Base-by-base conservation (phyloP, 78 protist species). In the Dictyostelium citrinum region DNA sequence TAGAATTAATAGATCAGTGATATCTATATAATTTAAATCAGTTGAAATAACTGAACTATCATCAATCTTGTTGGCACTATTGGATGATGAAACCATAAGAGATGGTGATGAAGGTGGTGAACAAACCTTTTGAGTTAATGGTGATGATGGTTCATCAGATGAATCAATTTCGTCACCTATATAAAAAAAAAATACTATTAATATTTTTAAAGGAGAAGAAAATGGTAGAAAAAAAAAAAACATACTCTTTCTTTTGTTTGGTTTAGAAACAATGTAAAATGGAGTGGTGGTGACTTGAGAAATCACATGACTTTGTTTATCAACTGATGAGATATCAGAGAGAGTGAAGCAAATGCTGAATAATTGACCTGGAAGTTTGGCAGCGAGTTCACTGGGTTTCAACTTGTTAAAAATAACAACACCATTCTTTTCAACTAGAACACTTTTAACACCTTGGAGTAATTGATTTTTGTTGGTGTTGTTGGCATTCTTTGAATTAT, bases 1-100 rank as follows among this genome's bases (percentile, higher is more conserved):
- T 17, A 93, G 49, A 14, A 84, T 75, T 81, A 93, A 84, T 17
- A 93, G 41, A 22, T 93, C 95, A 22, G 96, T 93, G 61, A 93
- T 93, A 51, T 93, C 96, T 68, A 83, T 82, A 41, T 83, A 90
- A 49, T 82, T 90, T 49, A 58, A 37, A 77, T 93, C 93, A 82
- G 37, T 35, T 33, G 60, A 45, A 46, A 27, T 80, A 6, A 9
- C 61, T 2, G 46, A 58, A 16, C 29, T n/a, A 3, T 90, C 46
- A 24, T 51, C 61, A 17, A 49, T 20, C 6, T 35, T 72, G 55
- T 49, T 70, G 84, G n/a, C 58, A 45, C 10, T 78, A 2, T 29
- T n/a, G 8, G 72, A 17, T 7, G 91, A 24, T 0, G 79, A 72
- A 20, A 37, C 41, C n/a, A 37, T 8, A 75, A 75, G 58, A 41